phyloP scores from a whole-genome alignment of 225 moss, liverwort and hornwort genomes.

The Polytrichum commune region DNA sequence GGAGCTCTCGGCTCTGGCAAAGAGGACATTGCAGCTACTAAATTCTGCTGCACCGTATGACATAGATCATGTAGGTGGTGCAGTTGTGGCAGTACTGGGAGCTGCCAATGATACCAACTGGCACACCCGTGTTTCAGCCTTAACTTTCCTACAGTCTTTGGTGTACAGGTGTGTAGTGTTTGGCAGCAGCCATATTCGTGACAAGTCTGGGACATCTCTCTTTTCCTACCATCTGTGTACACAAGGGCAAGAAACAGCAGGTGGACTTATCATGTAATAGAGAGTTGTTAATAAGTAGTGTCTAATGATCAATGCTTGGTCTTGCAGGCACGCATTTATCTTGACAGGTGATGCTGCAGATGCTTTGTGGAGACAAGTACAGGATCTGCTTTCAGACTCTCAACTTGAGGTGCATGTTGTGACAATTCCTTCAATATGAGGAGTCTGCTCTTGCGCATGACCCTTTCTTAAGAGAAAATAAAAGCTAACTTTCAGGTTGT shows the following conservation, averaged over 20 bases:
- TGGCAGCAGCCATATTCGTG: no score
- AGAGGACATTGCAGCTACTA: slow-evolving; percentile 65
- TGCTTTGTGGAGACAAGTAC: slow-evolving; percentile 75
- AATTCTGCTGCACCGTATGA: slow-evolving; percentile 80
- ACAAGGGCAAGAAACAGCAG: no score
- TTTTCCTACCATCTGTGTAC: no score
- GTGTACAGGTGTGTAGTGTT: slow-evolving; percentile 60
- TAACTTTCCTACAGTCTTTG: slow-evolving; percentile 85
- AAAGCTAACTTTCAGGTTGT: slow-evolving; percentile 18
- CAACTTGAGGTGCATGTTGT: slow-evolving; percentile 82
- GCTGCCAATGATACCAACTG: slow-evolving; percentile 79
- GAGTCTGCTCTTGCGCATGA: slow-evolving; percentile 11
- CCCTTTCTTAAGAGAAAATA: slow-evolving; percentile 3
- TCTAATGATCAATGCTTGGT: background rate
- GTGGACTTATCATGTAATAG: no score
- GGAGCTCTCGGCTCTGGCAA: slow-evolving; percentile 79
- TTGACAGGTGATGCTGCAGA: slow-evolving; percentile 55
- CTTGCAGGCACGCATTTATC: slow-evolving; percentile 80
- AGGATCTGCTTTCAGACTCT: slow-evolving; percentile 84
- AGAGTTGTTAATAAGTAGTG: background rate
- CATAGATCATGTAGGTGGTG: slow-evolving; percentile 57
- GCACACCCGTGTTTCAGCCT: slow-evolving; percentile 90
- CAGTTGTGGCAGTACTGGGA: slow-evolving; percentile 73
- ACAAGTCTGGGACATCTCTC: background rate
- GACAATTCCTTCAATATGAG: slow-evolving; percentile 16